Percentiles rank a stretch among this genome's conserved stretches.
Conservation (phyloP, 139 green algal genomes). For the Yamagishiella unicocca region DNA sequence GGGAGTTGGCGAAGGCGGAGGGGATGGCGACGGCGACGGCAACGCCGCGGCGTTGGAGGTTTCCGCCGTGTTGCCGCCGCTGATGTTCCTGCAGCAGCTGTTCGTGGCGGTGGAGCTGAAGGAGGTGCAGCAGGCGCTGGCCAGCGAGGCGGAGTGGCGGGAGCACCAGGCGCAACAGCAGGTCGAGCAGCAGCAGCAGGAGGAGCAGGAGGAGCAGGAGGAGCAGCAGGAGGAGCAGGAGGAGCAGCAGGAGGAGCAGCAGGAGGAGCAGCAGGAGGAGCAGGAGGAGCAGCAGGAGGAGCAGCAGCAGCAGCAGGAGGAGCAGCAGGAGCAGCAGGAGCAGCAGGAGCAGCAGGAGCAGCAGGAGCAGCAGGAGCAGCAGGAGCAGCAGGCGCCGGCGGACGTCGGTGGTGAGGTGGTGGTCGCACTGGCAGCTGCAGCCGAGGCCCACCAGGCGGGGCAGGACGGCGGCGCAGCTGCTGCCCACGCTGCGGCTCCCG, state of each 20-base stretch:
- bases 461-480: not conserved
- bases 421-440: not conserved
- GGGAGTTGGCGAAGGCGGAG: too few species aligned
- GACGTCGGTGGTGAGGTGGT: not conserved
- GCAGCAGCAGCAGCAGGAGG: not conserved
- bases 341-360: not conserved
- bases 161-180: not conserved
- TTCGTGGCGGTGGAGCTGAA: not conserved
- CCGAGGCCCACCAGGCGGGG: not conserved
- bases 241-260: not conserved
- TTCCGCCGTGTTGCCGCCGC: not conserved
- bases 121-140: not conserved
- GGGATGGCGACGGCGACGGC: too few species aligned
- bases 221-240: not conserved
- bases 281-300: not conserved
- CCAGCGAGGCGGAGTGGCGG: constrained; percentile 5
- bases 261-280: not conserved
- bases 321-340: not conserved
- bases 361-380: not conserved
- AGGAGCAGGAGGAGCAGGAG: not conserved
- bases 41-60: not conserved
- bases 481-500: too few species aligned
- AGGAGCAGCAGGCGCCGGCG: not conserved
- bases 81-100: constrained; percentile 20
- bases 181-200: not conserved